Evolutionary conservation across 2,329 filamentous ascomycete species (phyloP), one percentile per base, ranked within the genome.

Genomic region (Salinomyces thailandicus): DNA sequence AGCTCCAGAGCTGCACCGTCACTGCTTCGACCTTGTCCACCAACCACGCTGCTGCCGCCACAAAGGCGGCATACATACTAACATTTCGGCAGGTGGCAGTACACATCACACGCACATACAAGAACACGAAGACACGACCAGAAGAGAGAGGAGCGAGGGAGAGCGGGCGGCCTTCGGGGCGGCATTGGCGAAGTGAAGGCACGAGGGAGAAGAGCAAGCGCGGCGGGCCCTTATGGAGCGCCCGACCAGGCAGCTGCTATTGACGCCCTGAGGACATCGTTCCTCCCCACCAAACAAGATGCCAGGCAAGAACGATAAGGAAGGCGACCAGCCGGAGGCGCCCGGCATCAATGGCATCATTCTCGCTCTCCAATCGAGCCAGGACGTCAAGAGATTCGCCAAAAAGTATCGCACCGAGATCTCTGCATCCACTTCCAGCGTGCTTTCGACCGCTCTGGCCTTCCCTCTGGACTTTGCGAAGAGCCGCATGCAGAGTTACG

Each of bases 391-490:
- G 52, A 58, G 54, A 52, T 80, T 79, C 66, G 68, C 81, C 53
- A 86, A 85, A 64, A 73, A 72, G 48, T 89, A 91, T 61, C 75
- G 82, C 47, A 87, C 81, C 33, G 81, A 89, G 62, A 77, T 91
- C 47, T 77, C 83, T 43, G 84, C 85, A 30, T 82, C 79, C 61
- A 69, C 77, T 26, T 82, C 80, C 55, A 87, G 81, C 60, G 70
- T 87, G 47, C 69, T 89, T 38, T 85, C 81, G 24, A 91, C 84
- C 28, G 72, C 85, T 54, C 70, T 73, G 47, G 81, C 84, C n/a
- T 93, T 89, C 56, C 85, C 85, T 15, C 74, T 93, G 49, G 85
- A 93, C 60, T 89, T 85, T 52, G 80, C 89, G 58, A 93, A 93
- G 68, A 87, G 82, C 38, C 81, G 85, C 54, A 85, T 91, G 77